A percentile compares a stretch with the other conserved stretches of the same genome.
These are phyloP conservation scores for Mycosphaerella sp. DNA, from an alignment of 2,329 filamentous ascomycete species.

Conservation along the genomic window DNA sequence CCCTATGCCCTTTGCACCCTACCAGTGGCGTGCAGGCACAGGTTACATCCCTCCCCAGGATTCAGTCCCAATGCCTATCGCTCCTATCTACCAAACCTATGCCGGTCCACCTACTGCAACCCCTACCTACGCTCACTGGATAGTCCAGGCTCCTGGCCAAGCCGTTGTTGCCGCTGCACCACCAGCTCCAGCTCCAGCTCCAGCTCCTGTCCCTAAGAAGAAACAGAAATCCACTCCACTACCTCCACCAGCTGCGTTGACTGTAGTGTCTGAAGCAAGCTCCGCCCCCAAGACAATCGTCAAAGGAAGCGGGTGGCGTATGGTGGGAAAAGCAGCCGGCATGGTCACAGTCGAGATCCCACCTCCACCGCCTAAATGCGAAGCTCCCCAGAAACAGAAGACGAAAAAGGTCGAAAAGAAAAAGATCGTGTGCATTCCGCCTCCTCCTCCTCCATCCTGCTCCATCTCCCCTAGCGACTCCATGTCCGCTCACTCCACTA, in stretches of 20 bases:
- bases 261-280: conserved; percentile 3
- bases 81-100: not conserved
- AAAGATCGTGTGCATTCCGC: not conserved
- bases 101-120: conserved; percentile 25
- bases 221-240: not conserved
- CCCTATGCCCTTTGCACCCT: conserved; percentile 24
- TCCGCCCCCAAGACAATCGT: conserved; percentile 4
- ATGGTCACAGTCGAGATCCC: conserved; percentile 1
- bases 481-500: conserved; percentile 4
- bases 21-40: conserved; percentile 24
- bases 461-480: conserved; percentile 2
- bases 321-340: conserved; percentile 4
- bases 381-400: not conserved
- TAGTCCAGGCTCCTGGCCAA: conserved; percentile 5
- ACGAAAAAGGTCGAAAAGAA: not conserved
- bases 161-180: conserved; percentile 8
- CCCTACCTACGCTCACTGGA: conserved; percentile 17
- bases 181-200: not conserved
- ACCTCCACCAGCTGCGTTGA: not conserved
- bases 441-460: conserved; percentile 1
- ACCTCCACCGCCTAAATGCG: not conserved
- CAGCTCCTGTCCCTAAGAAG: conserved; percentile 2
- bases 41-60: conserved; percentile 23
- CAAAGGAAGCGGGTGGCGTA: conserved; percentile 4
- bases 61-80: conserved; percentile 10